phyloP scores from a whole-genome alignment of 192 early-diverging fungal genomes.

The Rhizophlyctis rosea region DNA sequence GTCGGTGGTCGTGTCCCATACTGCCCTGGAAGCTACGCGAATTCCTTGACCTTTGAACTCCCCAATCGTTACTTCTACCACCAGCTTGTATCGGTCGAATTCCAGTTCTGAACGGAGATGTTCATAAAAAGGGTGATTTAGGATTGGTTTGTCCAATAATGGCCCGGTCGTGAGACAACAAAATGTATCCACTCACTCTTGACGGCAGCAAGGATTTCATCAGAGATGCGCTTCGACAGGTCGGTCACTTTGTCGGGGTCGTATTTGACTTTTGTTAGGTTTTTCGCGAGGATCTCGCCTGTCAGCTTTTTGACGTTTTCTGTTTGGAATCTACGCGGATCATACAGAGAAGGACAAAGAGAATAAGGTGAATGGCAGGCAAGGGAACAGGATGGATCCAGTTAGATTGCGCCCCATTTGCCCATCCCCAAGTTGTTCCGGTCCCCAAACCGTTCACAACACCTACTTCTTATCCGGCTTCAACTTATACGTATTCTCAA shows the following conservation, averaged over 20 bases:
- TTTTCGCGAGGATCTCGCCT: slow-evolving; percentile 41
- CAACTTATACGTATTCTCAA: slow-evolving; percentile 57
- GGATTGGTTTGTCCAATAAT: slow-evolving; percentile 5
- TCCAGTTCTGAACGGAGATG: slow-evolving; percentile 53
- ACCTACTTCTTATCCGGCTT: slow-evolving; percentile 54
- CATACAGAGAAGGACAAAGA: neutral
- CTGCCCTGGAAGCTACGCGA: slow-evolving; percentile 43
- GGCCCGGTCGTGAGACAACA: slow-evolving; percentile 7
- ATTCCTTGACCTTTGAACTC: slow-evolving; percentile 64
- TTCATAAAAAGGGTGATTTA: neutral
- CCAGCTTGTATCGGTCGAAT: slow-evolving; percentile 55
- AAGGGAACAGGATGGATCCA: neutral
- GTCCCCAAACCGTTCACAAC: slow-evolving; percentile 9
- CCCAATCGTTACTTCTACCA: slow-evolving; percentile 54
- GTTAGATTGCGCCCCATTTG: neutral
- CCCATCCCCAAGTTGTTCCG: neutral
- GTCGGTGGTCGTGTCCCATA: slow-evolving; percentile 58
- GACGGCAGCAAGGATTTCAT: slow-evolving; percentile 50
- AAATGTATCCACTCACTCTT: slow-evolving; percentile 41
- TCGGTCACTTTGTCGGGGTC: slow-evolving; percentile 46
- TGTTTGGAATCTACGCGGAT: slow-evolving; percentile 35
- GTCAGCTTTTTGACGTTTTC: slow-evolving; percentile 32
- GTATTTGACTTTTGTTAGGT: slow-evolving; percentile 52
- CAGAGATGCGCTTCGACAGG: slow-evolving; percentile 43
- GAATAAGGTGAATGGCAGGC: slow-evolving; percentile 7